phyloP scores from a whole-genome alignment of 108 stramenopile genomes.

The Discostella pseudostelligera region DNA sequence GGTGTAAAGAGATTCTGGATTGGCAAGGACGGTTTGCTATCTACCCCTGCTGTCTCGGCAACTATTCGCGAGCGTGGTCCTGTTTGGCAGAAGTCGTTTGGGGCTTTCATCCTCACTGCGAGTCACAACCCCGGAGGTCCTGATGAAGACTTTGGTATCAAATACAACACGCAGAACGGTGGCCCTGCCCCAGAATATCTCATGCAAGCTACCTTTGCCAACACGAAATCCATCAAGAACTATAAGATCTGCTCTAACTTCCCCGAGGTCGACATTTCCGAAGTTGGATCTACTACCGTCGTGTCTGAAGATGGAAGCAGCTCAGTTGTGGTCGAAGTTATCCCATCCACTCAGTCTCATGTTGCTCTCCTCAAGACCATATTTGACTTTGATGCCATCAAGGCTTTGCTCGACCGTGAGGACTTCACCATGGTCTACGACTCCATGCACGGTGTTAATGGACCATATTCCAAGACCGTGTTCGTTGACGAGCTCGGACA shows the following conservation, averaged over 20 bases:
- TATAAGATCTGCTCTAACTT: slow-evolving; percentile 93
- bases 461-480: slow-evolving; percentile 94
- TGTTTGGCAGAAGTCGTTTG: slow-evolving; percentile 94
- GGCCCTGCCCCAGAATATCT: slow-evolving; percentile 95
- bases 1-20: slow-evolving; percentile 96
- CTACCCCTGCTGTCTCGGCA: slow-evolving; percentile 97
- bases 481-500: slow-evolving; percentile 95
- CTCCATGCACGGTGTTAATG: slow-evolving; percentile 98
- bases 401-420: slow-evolving; percentile 84
- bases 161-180: slow-evolving; percentile 99
- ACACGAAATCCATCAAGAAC: slow-evolving; percentile 84
- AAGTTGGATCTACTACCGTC: slow-evolving; percentile 72
- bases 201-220: slow-evolving; percentile 89
- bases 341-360: slow-evolving; percentile 81
- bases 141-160: slow-evolving; percentile 98
- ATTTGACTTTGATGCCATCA: slow-evolving; percentile 97
- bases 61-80: slow-evolving; percentile 95
- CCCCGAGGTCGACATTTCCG: slow-evolving; percentile 87
- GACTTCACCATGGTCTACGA: slow-evolving; percentile 98
- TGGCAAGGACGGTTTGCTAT: slow-evolving; percentile 95
- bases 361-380: slow-evolving; percentile 90
- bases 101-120: slow-evolving; percentile 99
- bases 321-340: slow-evolving; percentile 90
- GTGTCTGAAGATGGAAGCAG: slow-evolving; percentile 72
- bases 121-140: slow-evolving; percentile 99